Percentiles rank a stretch among this genome's conserved stretches.
Conservation (phyloP, 768 basidiomycete genomes). For the Leccinum disarticulatum region DNA sequence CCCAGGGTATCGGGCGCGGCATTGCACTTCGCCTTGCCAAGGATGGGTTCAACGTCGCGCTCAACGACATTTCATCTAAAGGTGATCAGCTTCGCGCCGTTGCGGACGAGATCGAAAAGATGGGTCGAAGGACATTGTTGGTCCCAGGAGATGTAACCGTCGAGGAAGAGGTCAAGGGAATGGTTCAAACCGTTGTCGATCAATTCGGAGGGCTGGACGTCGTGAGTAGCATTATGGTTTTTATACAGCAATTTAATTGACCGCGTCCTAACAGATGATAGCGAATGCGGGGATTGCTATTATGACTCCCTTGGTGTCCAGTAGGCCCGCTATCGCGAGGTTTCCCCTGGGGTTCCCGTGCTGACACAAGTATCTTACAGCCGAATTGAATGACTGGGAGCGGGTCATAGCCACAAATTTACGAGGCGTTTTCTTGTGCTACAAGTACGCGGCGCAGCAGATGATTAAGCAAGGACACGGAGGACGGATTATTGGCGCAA, state of each 20-base stretch:
- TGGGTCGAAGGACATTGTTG: constrained; percentile 11
- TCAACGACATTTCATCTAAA: constrained; percentile 29
- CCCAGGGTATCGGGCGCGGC: constrained; percentile 25
- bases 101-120: constrained; percentile 7
- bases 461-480: not conserved
- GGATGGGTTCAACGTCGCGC: constrained; percentile 26
- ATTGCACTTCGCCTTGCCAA: constrained; percentile 17
- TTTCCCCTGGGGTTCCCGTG: not conserved
- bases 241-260: not conserved
- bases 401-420: not conserved
- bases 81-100: constrained; percentile 2
- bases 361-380: not conserved
- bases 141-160: constrained; percentile 12
- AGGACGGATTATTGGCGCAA: not conserved
- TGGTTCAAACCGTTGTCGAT: not conserved
- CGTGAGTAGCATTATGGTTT: not conserved
- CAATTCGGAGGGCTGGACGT: constrained; percentile 4
- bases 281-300: constrained; percentile 11
- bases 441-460: not conserved
- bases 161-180: constrained; percentile 4
- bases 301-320: not conserved
- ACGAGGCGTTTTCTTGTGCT: not conserved
- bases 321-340: not conserved
- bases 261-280: constrained; percentile 7
- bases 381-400: not conserved